Evolutionary conservation across 345 rosid species (phyloP), one percentile per base, ranked within the genome.

Genomic region (Carallia brachiata): DNA sequence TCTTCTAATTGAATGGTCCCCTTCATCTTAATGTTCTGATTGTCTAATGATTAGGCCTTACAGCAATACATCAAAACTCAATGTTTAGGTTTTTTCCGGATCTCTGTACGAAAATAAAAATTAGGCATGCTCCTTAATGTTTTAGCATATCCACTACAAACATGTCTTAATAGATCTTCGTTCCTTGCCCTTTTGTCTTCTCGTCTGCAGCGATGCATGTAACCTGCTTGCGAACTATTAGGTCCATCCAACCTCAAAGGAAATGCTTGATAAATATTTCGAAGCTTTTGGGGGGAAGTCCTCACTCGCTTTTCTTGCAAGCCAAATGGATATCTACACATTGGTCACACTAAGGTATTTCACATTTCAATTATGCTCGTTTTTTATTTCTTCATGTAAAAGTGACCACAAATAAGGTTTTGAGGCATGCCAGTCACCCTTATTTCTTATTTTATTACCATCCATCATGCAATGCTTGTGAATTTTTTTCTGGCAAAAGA

Each of bases 291-390:
- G 88, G 13, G 87, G 96, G 18, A 86, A 73, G 90, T 95, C 67
- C 82, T 83, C 64, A 86, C 94, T 7, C 91, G 34, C 61, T 95
- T 92, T 55, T 97, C 96, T 7, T 98, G 97, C 50, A 97, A 95
- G 81, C 98, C 98, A 78, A 95, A 95, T 88, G 99, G 99, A 34
- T 92, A 92, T 84, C 85, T 90, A 39, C 98, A 95, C 72, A 95
- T 95, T 76, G 99, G 98, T 62, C 99, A 92, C 84, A 97, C 98
- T 30, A 95, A 92, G 93, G 99, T 92, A 84, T 57, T 40, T 5
- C 57, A 36, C 69, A 47, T 37, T 5, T 70, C 48, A 7, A 30
- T 32, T 0, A 6, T 23, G 23, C 23, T 23, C 23, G 67, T 69
- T 68, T 67, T 10, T 23, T 62, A 63, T 39, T 12, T 30, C 23